phyloP scores from a whole-genome alignment of 345 rosid species.

The Syzygium aromaticum region DNA sequence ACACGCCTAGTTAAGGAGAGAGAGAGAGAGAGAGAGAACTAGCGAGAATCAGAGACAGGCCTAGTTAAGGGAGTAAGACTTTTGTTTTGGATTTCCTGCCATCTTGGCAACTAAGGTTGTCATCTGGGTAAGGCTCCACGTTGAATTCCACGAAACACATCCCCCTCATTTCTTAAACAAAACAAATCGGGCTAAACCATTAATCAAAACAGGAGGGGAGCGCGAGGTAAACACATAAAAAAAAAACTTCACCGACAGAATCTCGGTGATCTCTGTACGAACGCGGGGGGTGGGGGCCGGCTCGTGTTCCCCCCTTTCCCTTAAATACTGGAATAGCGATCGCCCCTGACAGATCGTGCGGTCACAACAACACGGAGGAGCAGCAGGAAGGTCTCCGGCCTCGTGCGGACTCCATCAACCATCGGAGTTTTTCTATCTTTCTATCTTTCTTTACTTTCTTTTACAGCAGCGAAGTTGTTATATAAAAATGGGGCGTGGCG shows the following conservation, averaged over 20 bases:
- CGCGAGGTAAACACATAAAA: not conserved
- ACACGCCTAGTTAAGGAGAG: not conserved
- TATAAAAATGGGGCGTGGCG: not conserved
- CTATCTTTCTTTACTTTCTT: not conserved
- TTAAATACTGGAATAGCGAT: not conserved
- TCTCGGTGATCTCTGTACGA: slow-evolving; percentile 13
- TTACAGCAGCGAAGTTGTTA: not conserved
- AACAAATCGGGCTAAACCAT: not conserved
- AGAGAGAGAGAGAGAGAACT: not conserved
- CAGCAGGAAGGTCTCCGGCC: not conserved
- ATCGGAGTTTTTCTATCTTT: not conserved
- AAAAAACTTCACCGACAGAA: slow-evolving; percentile 69
- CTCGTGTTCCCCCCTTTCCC: not conserved
- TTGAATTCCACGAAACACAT: not conserved
- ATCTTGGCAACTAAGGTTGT: slow-evolving; percentile 1
- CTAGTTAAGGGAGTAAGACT: not conserved
- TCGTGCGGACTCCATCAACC: not conserved
- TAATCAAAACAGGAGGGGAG: too few species aligned
- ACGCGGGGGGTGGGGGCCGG: not conserved
- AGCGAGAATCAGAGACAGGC: not conserved
- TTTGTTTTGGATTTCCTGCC: not conserved
- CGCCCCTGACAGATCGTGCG: not conserved
- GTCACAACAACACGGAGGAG: not conserved
- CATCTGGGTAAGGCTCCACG: slow-evolving; percentile 30
- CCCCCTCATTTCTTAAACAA: not conserved